Base-by-base conservation (phyloP, 202 grass and related monocot genomes). In the Cymbopogon flexuosus region DNA sequence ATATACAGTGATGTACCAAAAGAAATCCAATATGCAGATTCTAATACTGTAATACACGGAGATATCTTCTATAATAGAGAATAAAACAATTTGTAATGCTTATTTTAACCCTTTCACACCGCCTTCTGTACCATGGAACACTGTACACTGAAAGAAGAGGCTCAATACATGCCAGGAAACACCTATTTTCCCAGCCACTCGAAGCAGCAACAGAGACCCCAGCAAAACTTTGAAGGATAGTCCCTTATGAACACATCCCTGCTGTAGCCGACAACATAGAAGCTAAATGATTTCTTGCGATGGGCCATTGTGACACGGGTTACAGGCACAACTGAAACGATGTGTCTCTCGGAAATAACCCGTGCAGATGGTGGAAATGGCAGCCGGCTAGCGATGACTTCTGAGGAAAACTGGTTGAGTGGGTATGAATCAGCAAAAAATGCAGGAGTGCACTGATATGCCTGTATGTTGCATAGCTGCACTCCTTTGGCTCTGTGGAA, bases 351-450 rank as follows among this genome's bases (percentile, higher is more conserved):
- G 0, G 71, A 92, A 67, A 94, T 92, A 68, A 97, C 86, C 78
- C 83, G 89, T 31, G 94, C 84, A 10, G 89, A 35, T 12, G 88
- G 78, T 16, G 91, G 89, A 78, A 94, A 75, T 12, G 89, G 81
- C 33, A 86, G 82, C 57, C 91, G 75, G 71, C 83, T 89, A 4
- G 86, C 65, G 0, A 94, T 80, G 62, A 97, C 88, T 85, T 97
- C 89, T 9, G 94, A 92, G 5, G 94, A 94, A 30, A 97, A 92
- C 71, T 79, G 91, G 68, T 94, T 97, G 18, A 97, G 90, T 29
- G 62, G 84, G 57, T 97, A 97, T n/a, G 94, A 97, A 84, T 94
- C 94, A 0, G 86, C 91, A 82, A 97, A 97, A 64, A 92, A 92
- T 10, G 91, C 89, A 83, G 91, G 94, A 21, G 84, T 87, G 72